Base-by-base conservation (phyloP, 768 basidiomycete species). In the Tulasnella sp. region DNA sequence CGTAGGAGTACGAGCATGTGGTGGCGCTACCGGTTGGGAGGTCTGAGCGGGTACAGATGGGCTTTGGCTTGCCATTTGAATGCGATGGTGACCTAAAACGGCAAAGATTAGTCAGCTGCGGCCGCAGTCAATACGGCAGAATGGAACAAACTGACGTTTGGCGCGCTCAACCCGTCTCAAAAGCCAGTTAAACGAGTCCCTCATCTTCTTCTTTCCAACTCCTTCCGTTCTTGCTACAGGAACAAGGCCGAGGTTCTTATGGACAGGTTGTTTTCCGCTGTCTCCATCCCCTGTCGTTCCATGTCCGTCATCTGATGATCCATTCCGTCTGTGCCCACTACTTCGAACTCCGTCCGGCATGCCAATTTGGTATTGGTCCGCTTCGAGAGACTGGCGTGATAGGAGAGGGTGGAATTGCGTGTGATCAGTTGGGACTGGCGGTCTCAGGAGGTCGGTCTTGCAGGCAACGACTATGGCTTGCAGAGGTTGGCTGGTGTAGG, bases 401-500 rank as follows among this genome's bases (percentile, higher is more conserved):
- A 80, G 74, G 12, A 50, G 74, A 42, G 79, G 79, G 46, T 80
- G 79, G 72, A 74, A 80, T 14, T 46, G 28, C 1, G 72, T 73
- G 72, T 80, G 74, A 73, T 80, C 72, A 42, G 72, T 58, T 37
- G 79, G 79, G 20, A 80, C 79, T 16, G 79, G 79, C 31, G 72
- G 72, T 44, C 28, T 42, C 31, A 80, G 88, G 28, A 93, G 86
- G 84, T 97, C 94, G 7, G 92, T 92, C 85, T 98, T 98, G 87
- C 96, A 96, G 5, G 94, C 95, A 20, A 98, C 88, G 18, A 96
- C 93, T 72, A 97, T 89, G 37, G 79, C 79, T 50, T 80, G 79
- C n/a, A 80, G 74, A n/a, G 79, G 79, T 37, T 46, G 50, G 37
- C 48, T 48, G 28, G 46, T 74, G 42, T 80, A 80, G 46, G 72